A percentile compares a stretch with the other conserved stretches of the same genome.
Conservation (phyloP, 2,329 filamentous ascomycete genomes). For the Uncinocarpus reesii region DNA sequence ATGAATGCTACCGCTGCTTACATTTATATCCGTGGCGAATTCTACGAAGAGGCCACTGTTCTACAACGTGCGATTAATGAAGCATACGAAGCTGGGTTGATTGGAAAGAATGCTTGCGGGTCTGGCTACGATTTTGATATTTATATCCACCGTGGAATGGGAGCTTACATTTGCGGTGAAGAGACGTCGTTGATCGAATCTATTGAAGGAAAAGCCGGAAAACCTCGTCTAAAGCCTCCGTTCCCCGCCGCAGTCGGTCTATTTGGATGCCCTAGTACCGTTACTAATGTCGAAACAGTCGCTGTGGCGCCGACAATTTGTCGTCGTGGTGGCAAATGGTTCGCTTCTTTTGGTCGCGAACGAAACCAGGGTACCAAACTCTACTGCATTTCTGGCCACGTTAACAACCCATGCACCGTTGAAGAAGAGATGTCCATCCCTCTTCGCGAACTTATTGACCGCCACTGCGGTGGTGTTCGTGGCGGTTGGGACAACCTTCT, state of each 20-base stretch:
- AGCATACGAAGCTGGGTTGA: conserved; percentile 85
- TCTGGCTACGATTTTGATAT: conserved; percentile 98
- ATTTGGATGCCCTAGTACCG: conserved; percentile 94
- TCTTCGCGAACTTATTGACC: conserved; percentile 89
- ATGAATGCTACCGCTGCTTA: conserved; percentile 99
- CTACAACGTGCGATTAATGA: conserved; percentile 95
- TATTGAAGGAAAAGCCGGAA: conserved; percentile 94
- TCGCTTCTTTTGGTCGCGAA: conserved; percentile 85
- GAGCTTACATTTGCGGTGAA: conserved; percentile 95
- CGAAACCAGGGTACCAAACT: conserved; percentile 96
- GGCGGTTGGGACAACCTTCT: conserved; percentile 97
- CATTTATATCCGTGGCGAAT: conserved; percentile 98
- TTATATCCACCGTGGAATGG: conserved; percentile 90
- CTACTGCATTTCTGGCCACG: conserved; percentile 94
- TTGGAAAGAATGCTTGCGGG: conserved; percentile 96
- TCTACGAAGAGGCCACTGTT: conserved; percentile 88
- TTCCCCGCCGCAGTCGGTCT: conserved; percentile 96
- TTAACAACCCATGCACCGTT: conserved; percentile 96
- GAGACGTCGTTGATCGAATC: conserved; percentile 98
- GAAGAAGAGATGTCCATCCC: conserved; percentile 99
- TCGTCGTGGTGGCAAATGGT: conserved; percentile 85
- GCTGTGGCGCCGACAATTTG: conserved; percentile 93
- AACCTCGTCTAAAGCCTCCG: conserved; percentile 95
- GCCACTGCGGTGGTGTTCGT: conserved; percentile 92
- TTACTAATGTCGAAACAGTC: conserved; percentile 95